Percentiles rank a stretch among this genome's conserved stretches.
These are phyloP conservation scores for Dendrobium huoshanense DNA, from an alignment of 106 monocot genomes.

Conservation along the genomic window DNA sequence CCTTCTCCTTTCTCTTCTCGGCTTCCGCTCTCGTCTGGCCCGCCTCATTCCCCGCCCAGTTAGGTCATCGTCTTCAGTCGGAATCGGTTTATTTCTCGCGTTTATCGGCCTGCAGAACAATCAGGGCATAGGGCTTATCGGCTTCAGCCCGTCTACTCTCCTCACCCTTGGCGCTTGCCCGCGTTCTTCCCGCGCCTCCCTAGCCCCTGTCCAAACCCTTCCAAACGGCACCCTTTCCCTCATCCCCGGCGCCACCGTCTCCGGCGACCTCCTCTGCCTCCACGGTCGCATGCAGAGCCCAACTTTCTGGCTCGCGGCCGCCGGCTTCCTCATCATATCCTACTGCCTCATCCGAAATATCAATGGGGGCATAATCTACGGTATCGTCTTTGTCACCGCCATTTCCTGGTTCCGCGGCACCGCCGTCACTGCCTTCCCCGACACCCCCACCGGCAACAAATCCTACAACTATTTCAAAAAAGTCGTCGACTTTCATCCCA, in stretches of 20 bases:
- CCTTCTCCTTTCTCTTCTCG: constrained; percentile 23
- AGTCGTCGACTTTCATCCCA: constrained; percentile 26
- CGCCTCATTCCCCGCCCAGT: constrained; percentile 27
- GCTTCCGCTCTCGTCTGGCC: constrained; percentile 29
- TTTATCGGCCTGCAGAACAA: constrained; percentile 44
- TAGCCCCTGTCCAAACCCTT: constrained; percentile 22
- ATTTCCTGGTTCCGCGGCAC: constrained; percentile 43
- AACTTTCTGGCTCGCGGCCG: constrained; percentile 41
- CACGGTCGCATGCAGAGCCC: constrained; percentile 37
- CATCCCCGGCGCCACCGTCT: constrained; percentile 32
- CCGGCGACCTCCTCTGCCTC: constrained; percentile 30
- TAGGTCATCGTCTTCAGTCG: constrained; percentile 28
- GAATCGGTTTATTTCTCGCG: constrained; percentile 39
- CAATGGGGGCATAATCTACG: constrained; percentile 41
- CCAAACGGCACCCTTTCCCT: constrained; percentile 27
- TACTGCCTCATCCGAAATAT: constrained; percentile 25
- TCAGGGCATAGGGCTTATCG: constrained; percentile 33
- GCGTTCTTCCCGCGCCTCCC: constrained; percentile 14
- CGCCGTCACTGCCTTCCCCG: constrained; percentile 29
- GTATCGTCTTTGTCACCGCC: constrained; percentile 34
- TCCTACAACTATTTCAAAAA: constrained; percentile 34
- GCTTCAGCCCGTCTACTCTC: constrained; percentile 30
- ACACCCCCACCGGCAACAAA: constrained; percentile 20
- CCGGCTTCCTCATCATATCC: constrained; percentile 29
- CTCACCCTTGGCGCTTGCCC: constrained; percentile 38